These are phyloP conservation scores for Rhodosporidiobolus odoratus DNA, from an alignment of 768 basidiomycete genomes.

Conservation along the genomic window DNA sequence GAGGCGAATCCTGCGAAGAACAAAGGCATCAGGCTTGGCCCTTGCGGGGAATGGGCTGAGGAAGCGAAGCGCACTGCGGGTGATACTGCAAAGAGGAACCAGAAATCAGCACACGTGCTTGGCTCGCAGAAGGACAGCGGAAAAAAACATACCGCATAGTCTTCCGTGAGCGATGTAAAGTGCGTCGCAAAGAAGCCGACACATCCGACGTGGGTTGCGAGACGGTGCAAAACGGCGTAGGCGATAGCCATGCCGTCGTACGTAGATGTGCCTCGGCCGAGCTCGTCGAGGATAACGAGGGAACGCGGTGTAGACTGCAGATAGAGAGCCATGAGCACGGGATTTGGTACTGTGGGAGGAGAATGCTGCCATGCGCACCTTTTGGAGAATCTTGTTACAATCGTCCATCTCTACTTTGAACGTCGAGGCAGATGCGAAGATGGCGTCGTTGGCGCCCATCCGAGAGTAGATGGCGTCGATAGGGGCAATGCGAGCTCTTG, in stretches of 20 bases:
- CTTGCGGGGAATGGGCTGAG: not conserved
- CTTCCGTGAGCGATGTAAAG: conserved; percentile 90
- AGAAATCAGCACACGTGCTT: not conserved
- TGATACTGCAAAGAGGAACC: conserved; percentile 20
- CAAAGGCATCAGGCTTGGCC: conserved; percentile 44
- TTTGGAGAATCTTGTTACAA: conserved; percentile 49
- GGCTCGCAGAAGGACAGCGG: not conserved
- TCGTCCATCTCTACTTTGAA: conserved; percentile 99
- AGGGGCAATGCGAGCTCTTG: conserved; percentile 73
- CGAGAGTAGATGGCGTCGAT: conserved; percentile 88
- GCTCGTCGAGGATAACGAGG: conserved; percentile 80
- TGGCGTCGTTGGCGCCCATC: conserved; percentile 98
- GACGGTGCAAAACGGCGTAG: conserved; percentile 84
- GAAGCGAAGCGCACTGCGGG: conserved; percentile 26
- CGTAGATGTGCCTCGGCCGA: conserved; percentile 85
- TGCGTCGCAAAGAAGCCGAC: conserved; percentile 97
- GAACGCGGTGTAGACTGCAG: conserved; percentile 84
- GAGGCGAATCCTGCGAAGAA: conserved; percentile 84
- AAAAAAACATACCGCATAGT: conserved; percentile 54
- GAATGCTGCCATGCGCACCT: conserved; percentile 53
- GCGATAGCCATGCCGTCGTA: conserved; percentile 99
- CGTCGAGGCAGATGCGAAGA: conserved; percentile 78
- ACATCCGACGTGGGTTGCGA: conserved; percentile 86
- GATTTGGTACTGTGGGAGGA: not conserved
- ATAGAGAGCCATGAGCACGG: not conserved